These are phyloP conservation scores for Phanerochaete sordida DNA, from an alignment of 768 basidiomycete species.

Conservation along the genomic window DNA sequence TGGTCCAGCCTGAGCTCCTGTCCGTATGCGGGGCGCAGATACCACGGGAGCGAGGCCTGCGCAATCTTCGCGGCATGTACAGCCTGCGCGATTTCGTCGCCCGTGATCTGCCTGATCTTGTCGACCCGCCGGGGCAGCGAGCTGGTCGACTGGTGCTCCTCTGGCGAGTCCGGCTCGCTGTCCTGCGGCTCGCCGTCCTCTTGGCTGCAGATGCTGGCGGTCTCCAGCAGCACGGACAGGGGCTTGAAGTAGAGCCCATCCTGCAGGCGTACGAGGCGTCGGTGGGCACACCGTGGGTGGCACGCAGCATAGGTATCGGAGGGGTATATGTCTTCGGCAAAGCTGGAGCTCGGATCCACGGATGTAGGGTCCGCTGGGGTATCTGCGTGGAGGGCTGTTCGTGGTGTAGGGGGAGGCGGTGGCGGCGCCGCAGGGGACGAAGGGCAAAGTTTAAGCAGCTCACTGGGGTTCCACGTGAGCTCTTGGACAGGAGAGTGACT, in stretches of 20 bases:
- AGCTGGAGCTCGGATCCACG: not conserved
- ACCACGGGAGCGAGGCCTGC: slow-evolving; percentile 47
- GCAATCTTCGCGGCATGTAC: slow-evolving; percentile 36
- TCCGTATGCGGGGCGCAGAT: slow-evolving; percentile 51
- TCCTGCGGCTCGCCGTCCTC: not conserved
- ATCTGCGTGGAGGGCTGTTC: not conserved
- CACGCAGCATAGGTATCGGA: not conserved
- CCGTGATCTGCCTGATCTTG: slow-evolving; percentile 37
- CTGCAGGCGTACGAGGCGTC: slow-evolving; percentile 36
- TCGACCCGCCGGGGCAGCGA: slow-evolving; percentile 13
- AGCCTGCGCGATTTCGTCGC: slow-evolving; percentile 40
- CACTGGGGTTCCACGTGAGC: not conserved
- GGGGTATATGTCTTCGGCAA: not conserved
- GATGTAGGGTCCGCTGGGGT: not conserved
- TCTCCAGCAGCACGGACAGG: slow-evolving; percentile 36
- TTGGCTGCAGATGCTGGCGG: slow-evolving; percentile 22
- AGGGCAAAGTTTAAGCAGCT: slow-evolving; percentile 1
- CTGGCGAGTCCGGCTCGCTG: not conserved
- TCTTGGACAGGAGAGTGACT: slow-evolving; percentile 34
- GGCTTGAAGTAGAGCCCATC: slow-evolving; percentile 33
- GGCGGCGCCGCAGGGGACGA: slow-evolving; percentile 2
- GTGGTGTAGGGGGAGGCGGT: slow-evolving; percentile 7
- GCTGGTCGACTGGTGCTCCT: not conserved
- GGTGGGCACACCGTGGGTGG: slow-evolving; percentile 24
- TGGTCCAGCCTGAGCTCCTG: slow-evolving; percentile 59